Conservation (phyloP, 768 basidiomycete species). For the Lactifluus piperatus region DNA sequence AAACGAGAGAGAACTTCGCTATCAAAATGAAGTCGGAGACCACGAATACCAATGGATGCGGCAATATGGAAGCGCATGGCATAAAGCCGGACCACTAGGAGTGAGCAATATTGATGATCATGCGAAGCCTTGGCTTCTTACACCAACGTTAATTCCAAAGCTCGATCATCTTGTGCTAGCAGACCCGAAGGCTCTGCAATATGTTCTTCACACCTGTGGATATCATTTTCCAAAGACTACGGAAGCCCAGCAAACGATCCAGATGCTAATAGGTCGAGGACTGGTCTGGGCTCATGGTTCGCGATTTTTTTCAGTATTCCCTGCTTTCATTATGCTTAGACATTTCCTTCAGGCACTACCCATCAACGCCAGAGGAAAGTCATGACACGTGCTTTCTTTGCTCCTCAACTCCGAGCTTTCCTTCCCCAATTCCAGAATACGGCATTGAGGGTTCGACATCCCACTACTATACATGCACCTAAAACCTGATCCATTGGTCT, state of each 20-base stretch:
- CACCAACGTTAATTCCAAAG: conserved; percentile 4
- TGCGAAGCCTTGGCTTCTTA: neutral
- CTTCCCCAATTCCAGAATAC: conserved; percentile 22
- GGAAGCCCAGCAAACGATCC: conserved; percentile 5
- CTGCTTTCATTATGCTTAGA: neutral
- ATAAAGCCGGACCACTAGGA: conserved; percentile 17
- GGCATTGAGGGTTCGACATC: conserved; percentile 1
- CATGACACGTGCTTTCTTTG: conserved; percentile 26
- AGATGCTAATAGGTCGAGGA: conserved; percentile 20
- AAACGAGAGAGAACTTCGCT: conserved; percentile 20
- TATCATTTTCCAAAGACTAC: conserved; percentile 22
- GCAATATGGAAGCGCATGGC: conserved; percentile 24
- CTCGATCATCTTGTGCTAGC: neutral
- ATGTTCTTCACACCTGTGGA: conserved; percentile 26
- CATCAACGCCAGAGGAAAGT: conserved; percentile 25
- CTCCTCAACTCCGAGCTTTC: conserved; percentile 23
- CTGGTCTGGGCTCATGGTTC: conserved; percentile 21
- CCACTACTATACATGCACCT: neutral
- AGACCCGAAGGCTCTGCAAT: conserved; percentile 24
- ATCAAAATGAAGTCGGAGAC: conserved; percentile 26
- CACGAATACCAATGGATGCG: conserved; percentile 21
- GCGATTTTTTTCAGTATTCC: neutral
- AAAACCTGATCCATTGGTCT: neutral
- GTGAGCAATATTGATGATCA: conserved; percentile 10
- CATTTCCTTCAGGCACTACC: conserved; percentile 14